Percentiles rank a stretch among this genome's conserved stretches.
These are phyloP conservation scores for Syncephalis fuscata DNA, from an alignment of 371 early-diverging fungal species.

Conservation along the genomic window DNA sequence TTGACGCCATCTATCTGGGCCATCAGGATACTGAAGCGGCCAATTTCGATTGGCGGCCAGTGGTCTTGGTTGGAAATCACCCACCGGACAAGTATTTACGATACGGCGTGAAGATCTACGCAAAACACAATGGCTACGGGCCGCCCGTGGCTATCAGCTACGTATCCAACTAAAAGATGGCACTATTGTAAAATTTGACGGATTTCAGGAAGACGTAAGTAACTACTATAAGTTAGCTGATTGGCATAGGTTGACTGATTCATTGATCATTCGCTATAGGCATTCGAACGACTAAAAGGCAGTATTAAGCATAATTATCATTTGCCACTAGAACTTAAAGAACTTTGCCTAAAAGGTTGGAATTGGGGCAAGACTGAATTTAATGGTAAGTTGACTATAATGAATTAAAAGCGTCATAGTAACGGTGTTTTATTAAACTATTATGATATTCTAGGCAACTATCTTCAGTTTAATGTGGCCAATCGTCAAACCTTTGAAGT, in stretches of 20 bases:
- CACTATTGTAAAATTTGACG: constrained; percentile 67
- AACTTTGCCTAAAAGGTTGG: constrained; percentile 81
- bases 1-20: constrained; percentile 20
- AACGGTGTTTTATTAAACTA: background rate
- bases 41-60: constrained; percentile 53
- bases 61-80: constrained; percentile 73
- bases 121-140: constrained; percentile 56
- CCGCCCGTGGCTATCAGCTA: constrained; percentile 70
- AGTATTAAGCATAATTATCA: constrained; percentile 48
- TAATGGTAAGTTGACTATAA: constrained; percentile 22
- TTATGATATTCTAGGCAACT: constrained; percentile 23
- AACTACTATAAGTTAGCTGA: background rate
- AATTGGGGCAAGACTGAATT: constrained; percentile 93
- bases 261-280: constrained; percentile 21
- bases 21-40: constrained; percentile 18
- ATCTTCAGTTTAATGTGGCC: constrained; percentile 61
- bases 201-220: constrained; percentile 62
- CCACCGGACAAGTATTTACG: constrained; percentile 32
- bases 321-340: constrained; percentile 58
- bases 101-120: constrained; percentile 48
- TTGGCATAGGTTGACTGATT: background rate
- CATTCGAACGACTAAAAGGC: constrained; percentile 59
- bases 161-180: constrained; percentile 56
- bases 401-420: background rate
- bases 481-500: constrained; percentile 83